Percentiles rank a stretch among this genome's conserved stretches.
Conservation (phyloP, 495 filamentous ascomycete species). For the Neurospora sp. region DNA sequence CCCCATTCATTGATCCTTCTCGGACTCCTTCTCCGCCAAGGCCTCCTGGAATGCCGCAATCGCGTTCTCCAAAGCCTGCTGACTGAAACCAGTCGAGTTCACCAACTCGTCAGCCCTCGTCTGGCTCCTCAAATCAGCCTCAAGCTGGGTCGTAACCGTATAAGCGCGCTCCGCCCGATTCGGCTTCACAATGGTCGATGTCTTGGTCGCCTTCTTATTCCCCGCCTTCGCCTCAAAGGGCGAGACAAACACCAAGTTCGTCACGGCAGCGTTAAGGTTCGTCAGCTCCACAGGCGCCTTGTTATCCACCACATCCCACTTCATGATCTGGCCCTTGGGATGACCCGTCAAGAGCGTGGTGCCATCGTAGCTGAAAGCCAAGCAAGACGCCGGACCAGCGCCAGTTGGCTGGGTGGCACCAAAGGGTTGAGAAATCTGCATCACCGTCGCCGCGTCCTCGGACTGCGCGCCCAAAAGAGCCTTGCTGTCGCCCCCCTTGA, state of each 20-base stretch:
- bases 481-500: conserved; percentile 31
- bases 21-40: conserved; percentile 1
- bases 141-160: conserved; percentile 56
- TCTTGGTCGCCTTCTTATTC: conserved; percentile 31
- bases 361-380: conserved; percentile 72
- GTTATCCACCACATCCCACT: conserved; percentile 55
- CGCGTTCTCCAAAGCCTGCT: conserved; percentile 14
- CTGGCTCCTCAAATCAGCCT: conserved; percentile 20
- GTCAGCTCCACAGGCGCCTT: conserved; percentile 53
- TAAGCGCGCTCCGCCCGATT: conserved; percentile 57
- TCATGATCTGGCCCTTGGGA: conserved; percentile 61
- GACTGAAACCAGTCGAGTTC: conserved; percentile 27
- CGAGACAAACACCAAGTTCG: conserved; percentile 62
- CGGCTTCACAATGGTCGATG: conserved; percentile 62
- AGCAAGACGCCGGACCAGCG: conserved; percentile 48
- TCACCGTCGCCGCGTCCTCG: conserved; percentile 36
- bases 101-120: conserved; percentile 31
- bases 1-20: neutral
- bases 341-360: conserved; percentile 74
- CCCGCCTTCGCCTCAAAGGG: conserved; percentile 12
- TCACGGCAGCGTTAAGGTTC: conserved; percentile 66
- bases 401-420: conserved; percentile 38
- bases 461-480: conserved; percentile 46
- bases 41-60: conserved; percentile 23
- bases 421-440: conserved; percentile 54